Conservation (phyloP, 768 basidiomycete species). For the Russula olivacea region DNA sequence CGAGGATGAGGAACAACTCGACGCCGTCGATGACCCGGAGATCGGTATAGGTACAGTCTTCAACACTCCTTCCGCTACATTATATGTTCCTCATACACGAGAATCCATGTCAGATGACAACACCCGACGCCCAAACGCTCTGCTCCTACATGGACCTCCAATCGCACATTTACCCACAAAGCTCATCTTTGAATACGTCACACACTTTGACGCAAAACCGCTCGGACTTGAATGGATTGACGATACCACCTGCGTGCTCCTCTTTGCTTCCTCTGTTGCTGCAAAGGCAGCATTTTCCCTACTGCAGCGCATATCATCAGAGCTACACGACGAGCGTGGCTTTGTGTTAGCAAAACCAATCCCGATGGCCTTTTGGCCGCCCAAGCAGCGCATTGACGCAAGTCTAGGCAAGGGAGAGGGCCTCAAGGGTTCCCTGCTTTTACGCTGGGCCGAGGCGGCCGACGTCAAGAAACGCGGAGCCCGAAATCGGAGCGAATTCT, state of each 20-base stretch:
- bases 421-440: slow-evolving; percentile 55
- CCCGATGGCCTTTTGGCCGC: slow-evolving; percentile 71
- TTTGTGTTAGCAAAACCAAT: slow-evolving; percentile 61
- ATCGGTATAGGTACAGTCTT: slow-evolving; percentile 25
- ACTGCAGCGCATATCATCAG: slow-evolving; percentile 46
- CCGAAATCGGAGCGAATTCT: slow-evolving; percentile 67
- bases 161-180: slow-evolving; percentile 71
- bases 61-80: background rate
- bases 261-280: slow-evolving; percentile 52
- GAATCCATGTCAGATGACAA: slow-evolving; percentile 32
- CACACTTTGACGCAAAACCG: slow-evolving; percentile 68
- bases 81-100: background rate
- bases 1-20: slow-evolving; percentile 35
- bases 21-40: slow-evolving; percentile 27
- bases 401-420: slow-evolving; percentile 67
- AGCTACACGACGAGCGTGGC: slow-evolving; percentile 51
- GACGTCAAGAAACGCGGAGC: slow-evolving; percentile 80
- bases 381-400: slow-evolving; percentile 68
- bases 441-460: slow-evolving; percentile 68
- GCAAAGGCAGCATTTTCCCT: slow-evolving; percentile 48
- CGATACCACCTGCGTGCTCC: slow-evolving; percentile 74
- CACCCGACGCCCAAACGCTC: slow-evolving; percentile 53
- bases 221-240: slow-evolving; percentile 83
- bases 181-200: slow-evolving; percentile 75
- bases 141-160: slow-evolving; percentile 66